phyloP scores from a whole-genome alignment of 2,329 filamentous ascomycete species.

The Cytospora piceicola region DNA sequence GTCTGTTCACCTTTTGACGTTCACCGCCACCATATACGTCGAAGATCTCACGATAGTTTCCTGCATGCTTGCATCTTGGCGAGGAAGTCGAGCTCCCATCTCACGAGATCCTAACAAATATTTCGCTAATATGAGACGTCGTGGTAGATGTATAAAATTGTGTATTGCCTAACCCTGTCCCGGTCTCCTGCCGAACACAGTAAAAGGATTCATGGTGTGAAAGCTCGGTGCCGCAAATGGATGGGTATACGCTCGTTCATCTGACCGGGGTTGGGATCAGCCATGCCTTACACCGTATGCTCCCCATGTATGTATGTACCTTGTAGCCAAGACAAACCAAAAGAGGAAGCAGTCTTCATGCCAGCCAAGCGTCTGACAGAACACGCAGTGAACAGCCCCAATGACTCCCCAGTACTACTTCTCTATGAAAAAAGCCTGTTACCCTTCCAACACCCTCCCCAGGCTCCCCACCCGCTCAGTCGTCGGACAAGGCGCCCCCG shows the following conservation, averaged over 20 bases:
- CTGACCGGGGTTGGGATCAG: not conserved
- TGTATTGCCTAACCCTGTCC: not conserved
- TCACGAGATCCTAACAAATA: not conserved
- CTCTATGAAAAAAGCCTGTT: not conserved
- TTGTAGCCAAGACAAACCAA: not conserved
- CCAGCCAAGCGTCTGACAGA: not conserved
- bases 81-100: not conserved
- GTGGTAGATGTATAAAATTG: not conserved
- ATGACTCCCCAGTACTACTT: not conserved
- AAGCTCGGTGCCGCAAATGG: not conserved
- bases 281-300: not conserved
- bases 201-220: not conserved
- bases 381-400: not conserved
- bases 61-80: not conserved
- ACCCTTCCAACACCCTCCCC: not conserved
- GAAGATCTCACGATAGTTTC: not conserved
- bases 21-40: not conserved
- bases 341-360: no score
- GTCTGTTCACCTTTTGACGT: not conserved
- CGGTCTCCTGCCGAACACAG: not conserved
- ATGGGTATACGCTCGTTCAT: not conserved
- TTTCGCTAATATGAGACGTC: not conserved
- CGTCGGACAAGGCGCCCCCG: conserved; percentile 22
- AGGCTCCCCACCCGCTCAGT: conserved; percentile 1
- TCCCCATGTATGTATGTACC: not conserved